A percentile compares a stretch with the other conserved stretches of the same genome.
These are phyloP conservation scores for Ascochyta lentis DNA, from an alignment of 2,329 filamentous ascomycete genomes.

Conservation along the genomic window DNA sequence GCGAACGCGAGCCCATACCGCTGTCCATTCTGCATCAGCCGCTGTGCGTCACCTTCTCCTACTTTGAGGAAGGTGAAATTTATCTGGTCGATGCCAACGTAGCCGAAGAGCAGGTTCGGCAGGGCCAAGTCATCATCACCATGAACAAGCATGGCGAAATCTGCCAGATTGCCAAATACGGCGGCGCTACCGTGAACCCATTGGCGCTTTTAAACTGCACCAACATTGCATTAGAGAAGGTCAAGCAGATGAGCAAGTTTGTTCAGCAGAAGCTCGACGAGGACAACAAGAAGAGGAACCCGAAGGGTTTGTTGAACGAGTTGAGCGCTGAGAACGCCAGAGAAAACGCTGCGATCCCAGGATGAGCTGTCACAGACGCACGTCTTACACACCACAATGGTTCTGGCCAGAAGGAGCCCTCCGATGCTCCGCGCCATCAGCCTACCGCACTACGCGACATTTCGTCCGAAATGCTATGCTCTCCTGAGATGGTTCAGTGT, in stretches of 20 bases:
- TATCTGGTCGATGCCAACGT: constrained; percentile 75
- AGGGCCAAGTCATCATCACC: constrained; percentile 78
- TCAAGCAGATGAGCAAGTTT: constrained; percentile 77
- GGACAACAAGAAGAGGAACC: constrained; percentile 78
- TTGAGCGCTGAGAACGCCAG: constrained; percentile 85
- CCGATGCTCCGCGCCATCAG: constrained; percentile 5
- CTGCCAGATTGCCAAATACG: constrained; percentile 89
- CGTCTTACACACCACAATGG: constrained; percentile 23
- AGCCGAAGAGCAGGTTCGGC: constrained; percentile 77
- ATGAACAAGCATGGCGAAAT: constrained; percentile 90
- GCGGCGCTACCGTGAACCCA: constrained; percentile 82
- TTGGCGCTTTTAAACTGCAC: constrained; percentile 78
- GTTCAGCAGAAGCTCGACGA: constrained; percentile 76
- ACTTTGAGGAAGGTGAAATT: constrained; percentile 76
- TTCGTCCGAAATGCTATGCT: constrained; percentile 26
- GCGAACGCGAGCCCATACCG: constrained; percentile 88
- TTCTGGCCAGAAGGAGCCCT: constrained; percentile 17
- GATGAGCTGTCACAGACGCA: constrained; percentile 2
- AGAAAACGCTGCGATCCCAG: constrained; percentile 50
- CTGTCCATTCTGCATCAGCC: constrained; percentile 92
- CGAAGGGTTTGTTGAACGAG: constrained; percentile 79
- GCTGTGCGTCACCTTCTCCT: constrained; percentile 88
- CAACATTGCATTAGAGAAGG: constrained; percentile 75
- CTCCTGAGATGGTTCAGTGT: neutral
- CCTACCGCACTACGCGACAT: constrained; percentile 12